Percentiles rank a stretch among this genome's conserved stretches.
Evolutionary conservation across 129 eudicot genomes (phyloP).

Genomic region (Artemisia annua): DNA sequence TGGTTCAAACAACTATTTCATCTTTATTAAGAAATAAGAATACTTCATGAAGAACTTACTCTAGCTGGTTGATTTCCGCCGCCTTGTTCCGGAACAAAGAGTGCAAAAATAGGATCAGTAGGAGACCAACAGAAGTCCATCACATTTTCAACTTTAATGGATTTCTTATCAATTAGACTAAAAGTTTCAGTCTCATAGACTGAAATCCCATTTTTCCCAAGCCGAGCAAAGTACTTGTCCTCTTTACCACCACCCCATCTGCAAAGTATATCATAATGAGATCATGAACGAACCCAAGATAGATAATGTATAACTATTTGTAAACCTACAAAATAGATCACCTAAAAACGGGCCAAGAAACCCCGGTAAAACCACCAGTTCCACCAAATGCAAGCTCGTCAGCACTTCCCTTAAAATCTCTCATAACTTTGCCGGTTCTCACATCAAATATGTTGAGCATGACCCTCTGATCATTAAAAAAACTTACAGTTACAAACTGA

Average conservation of each 20-base stretch:
- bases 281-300: background rate
- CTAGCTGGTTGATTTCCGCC: conserved; percentile 88
- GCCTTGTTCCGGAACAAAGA: conserved; percentile 85
- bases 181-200: conserved; percentile 87
- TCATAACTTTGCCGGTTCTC: conserved; percentile 83
- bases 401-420: conserved; percentile 80
- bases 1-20: too few species aligned
- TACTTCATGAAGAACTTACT: conserved; percentile 34
- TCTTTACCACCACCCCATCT: conserved; percentile 95
- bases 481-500: background rate
- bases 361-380: conserved; percentile 71
- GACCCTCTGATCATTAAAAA: conserved; percentile 50
- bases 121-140: conserved; percentile 89
- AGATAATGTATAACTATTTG: background rate
- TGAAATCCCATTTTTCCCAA: conserved; percentile 70
- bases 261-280: background rate
- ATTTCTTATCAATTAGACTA: conserved; percentile 67
- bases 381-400: conserved; percentile 76
- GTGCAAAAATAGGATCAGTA: conserved; percentile 69
- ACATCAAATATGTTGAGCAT: conserved; percentile 73
- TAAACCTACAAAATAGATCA: conserved; percentile 13
- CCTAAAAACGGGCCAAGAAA: conserved; percentile 84
- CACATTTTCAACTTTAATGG: conserved; percentile 80
- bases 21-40: too few species aligned
- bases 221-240: conserved; percentile 77